Evolutionary conservation across 192 early-diverging fungal species (phyloP).

Genomic region (Anaeromyces robustus): DNA sequence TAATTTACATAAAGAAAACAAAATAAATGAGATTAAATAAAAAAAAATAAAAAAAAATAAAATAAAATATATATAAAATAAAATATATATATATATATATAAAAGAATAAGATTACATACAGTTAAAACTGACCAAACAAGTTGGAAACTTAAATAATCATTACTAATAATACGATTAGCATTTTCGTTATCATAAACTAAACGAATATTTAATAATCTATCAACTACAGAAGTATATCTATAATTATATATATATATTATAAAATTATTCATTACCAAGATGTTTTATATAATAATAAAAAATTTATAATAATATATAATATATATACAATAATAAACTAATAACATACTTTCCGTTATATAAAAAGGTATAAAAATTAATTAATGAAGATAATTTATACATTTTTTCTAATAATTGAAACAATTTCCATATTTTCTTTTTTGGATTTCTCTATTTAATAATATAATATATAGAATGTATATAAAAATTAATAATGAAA

Average conservation of each 20-base stretch:
- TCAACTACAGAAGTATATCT: slow-evolving; percentile 65
- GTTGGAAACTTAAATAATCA: slow-evolving; percentile 85
- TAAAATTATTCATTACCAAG: too few relatives aligned
- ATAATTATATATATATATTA: background rate
- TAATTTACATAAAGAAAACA: too few relatives aligned
- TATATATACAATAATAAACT: slow-evolving; percentile 1
- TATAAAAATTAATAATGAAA: too few relatives aligned
- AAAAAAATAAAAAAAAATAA: too few relatives aligned
- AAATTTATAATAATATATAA: too few relatives aligned
- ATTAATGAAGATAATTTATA: slow-evolving; percentile 42
- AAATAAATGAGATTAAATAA: too few relatives aligned
- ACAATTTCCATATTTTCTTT: background rate
- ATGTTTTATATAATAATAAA: too few relatives aligned
- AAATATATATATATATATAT: too few relatives aligned
- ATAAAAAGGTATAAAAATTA: slow-evolving; percentile 76
- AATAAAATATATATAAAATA: too few relatives aligned
- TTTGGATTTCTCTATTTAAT: background rate
- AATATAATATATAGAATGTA: background rate
- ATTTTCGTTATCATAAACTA: slow-evolving; percentile 64
- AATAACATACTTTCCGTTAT: slow-evolving; percentile 53
- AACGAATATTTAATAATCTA: slow-evolving; percentile 60
- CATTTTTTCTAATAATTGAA: slow-evolving; percentile 29
- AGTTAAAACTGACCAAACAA: slow-evolving; percentile 42
- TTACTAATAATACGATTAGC: slow-evolving; percentile 64
- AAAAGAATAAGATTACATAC: slow-evolving; percentile 83